Evolutionary conservation across 2,329 filamentous ascomycete genomes (phyloP), one percentile per base, ranked within the genome.

Genomic region (Aspergillus thermomutatus): DNA sequence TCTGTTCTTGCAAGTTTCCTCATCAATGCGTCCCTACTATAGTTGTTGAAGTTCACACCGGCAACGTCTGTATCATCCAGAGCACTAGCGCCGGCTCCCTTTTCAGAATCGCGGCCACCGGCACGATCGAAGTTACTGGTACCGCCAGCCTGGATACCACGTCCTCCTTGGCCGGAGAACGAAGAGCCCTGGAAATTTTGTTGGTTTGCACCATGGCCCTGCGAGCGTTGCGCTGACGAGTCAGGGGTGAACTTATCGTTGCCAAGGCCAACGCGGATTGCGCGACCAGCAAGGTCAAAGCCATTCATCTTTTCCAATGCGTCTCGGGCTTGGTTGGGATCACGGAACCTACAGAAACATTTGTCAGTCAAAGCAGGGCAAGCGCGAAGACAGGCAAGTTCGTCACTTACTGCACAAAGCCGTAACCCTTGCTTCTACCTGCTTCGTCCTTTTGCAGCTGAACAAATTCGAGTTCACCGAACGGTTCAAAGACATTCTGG

Each of bases 241-340:
- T 97, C 94, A 71, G 92, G 90, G 78, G 92, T 97, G 79, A 97
- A 97, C 86, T 97, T 97, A 90, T 99, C 94, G 81, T 97, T 99
- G 78, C 94, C 94, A 80, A 99, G 91, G 77, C 94, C 94, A 76
- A 99, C 95, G 73, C 94, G 92, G 75, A 99, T 97, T 63, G 92
- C 92, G 74, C 94, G 92, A 77, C 92, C 92, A 69, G 94, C 94
- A 67, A 99, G 87, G 78, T 97, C 94, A 79, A 97, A 99, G 63
- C 93, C 92, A 78, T 99, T 99, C 93, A 99, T 97, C 79, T 97
- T 96, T 76, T 97, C 92, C 63, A 99, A 82, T 60, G 94, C 95
- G 75, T 96, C 91, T 72, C 93, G 91, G 71, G 94, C 94, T 76
- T 97, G 87, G 63, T 86, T 86, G 57, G 93, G 92, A 71, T 97